Conservation (phyloP, 495 filamentous ascomycete genomes). For the Xylaria telfairii region DNA sequence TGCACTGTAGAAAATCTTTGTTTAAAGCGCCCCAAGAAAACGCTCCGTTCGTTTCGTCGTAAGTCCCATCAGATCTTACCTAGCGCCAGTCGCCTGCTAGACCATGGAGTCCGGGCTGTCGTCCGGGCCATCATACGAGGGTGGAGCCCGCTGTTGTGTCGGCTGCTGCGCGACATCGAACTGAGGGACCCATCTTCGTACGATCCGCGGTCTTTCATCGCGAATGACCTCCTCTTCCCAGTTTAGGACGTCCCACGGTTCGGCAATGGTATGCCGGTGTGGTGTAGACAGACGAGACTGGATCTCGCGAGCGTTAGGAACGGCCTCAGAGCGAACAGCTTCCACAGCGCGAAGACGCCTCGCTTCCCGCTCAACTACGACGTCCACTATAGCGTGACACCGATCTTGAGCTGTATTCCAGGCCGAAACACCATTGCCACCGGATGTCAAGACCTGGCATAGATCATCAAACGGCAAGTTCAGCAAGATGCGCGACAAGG, state of each 20-base stretch:
- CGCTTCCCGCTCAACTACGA: conserved; percentile 66
- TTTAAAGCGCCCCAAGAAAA: conserved; percentile 12
- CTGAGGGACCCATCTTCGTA: conserved; percentile 43
- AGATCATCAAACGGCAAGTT: conserved; percentile 68
- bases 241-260: conserved; percentile 47
- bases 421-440: conserved; percentile 49
- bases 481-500: conserved; percentile 66
- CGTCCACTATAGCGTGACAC: conserved; percentile 54
- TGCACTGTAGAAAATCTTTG: conserved; percentile 30
- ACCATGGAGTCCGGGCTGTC: conserved; percentile 38
- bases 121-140: conserved; percentile 28
- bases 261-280: conserved; percentile 34
- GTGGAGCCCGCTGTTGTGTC: conserved; percentile 27
- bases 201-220: conserved; percentile 37
- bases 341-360: conserved; percentile 48
- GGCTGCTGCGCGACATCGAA: conserved; percentile 29
- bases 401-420: conserved; percentile 50
- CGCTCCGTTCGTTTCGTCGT: conserved; percentile 29
- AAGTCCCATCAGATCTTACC: conserved; percentile 21
- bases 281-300: conserved; percentile 36
- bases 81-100: conserved; percentile 31
- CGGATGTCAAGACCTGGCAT: conserved; percentile 61
- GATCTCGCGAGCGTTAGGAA: conserved; percentile 35
- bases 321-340: conserved; percentile 36
- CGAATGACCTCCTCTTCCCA: conserved; percentile 50